These are phyloP conservation scores for Cryptosporidium sp. DNA, from an alignment of 169 alveolate genomes.

Conservation along the genomic window DNA sequence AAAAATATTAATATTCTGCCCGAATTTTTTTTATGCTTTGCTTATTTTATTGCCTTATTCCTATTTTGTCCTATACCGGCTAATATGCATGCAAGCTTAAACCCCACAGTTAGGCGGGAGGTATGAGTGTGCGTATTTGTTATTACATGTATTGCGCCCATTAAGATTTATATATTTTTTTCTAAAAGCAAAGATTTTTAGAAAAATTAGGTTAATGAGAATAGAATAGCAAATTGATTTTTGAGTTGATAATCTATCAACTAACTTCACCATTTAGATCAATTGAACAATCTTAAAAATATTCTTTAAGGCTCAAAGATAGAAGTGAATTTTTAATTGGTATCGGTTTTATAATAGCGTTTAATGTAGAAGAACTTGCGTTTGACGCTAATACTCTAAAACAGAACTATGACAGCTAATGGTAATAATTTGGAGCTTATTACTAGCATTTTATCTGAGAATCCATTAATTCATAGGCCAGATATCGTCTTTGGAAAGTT, in stretches of 20 bases:
- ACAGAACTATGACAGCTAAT: conserved; percentile 1
- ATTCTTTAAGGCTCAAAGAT: not conserved
- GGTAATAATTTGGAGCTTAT: conserved; percentile 27
- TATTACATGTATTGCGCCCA: conserved; percentile 45
- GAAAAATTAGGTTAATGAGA: not conserved
- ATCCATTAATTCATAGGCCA: conserved; percentile 61
- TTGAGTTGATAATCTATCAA: not conserved
- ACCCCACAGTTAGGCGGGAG: conserved; percentile 54
- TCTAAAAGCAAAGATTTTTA: not conserved
- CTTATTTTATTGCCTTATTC: conserved; percentile 8
- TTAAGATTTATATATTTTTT: not conserved
- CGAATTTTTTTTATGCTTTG: not conserved
- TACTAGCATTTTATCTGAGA: conserved; percentile 19
- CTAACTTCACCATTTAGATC: not conserved
- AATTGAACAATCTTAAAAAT: not conserved
- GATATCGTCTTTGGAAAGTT: conserved; percentile 58
- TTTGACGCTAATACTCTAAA: not conserved
- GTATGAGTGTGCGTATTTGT: not conserved
- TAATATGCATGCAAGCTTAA: conserved; percentile 38
- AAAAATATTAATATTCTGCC: not conserved
- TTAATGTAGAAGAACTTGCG: not conserved
- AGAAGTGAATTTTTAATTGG: not conserved
- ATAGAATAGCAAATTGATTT: not conserved
- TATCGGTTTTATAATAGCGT: not conserved
- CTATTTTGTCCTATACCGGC: conserved; percentile 52